Evolutionary conservation across 1,284 basidiomycete genomes (phyloP).

Genomic region (Peniophora sp.): DNA sequence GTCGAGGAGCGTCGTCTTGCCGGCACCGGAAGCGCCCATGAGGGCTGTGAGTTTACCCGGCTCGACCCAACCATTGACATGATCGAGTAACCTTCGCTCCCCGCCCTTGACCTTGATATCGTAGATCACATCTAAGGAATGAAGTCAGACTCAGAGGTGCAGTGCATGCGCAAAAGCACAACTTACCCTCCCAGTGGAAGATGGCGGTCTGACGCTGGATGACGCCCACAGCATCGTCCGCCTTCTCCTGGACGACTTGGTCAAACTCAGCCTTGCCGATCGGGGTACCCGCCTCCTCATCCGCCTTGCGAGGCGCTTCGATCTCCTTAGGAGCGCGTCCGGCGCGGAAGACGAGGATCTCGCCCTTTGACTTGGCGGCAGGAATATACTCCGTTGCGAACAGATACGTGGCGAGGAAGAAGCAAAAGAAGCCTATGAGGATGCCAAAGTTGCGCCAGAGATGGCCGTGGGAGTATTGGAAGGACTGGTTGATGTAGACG

Average conservation of each 20-base stretch:
- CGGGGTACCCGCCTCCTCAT: not conserved
- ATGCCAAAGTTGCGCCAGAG: constrained; percentile 56
- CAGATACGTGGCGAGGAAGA: constrained; percentile 59
- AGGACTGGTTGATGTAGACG: constrained; percentile 53
- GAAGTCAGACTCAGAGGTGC: not conserved
- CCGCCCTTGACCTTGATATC: constrained; percentile 69
- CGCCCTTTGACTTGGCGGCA: constrained; percentile 42
- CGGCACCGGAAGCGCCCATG: constrained; percentile 77
- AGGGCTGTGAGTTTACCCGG: constrained; percentile 74
- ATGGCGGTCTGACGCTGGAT: constrained; percentile 21
- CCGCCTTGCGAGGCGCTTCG: constrained; percentile 12
- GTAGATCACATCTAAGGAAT: constrained; percentile 40
- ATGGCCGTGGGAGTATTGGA: constrained; percentile 38
- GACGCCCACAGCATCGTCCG: not conserved
- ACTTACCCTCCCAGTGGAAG: constrained; percentile 39
- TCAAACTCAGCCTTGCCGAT: not conserved
- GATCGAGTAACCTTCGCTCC: constrained; percentile 66
- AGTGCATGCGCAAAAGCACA: constrained; percentile 57
- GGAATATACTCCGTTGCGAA: constrained; percentile 50
- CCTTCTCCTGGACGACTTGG: not conserved
- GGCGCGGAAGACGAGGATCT: constrained; percentile 34
- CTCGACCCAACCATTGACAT: constrained; percentile 81
- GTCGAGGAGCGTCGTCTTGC: constrained; percentile 79
- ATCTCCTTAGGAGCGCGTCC: constrained; percentile 23
- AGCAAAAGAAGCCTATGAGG: constrained; percentile 51